These are phyloP conservation scores for Fusarium gaditjirri DNA, from an alignment of 2,329 filamentous ascomycete species.

Conservation along the genomic window DNA sequence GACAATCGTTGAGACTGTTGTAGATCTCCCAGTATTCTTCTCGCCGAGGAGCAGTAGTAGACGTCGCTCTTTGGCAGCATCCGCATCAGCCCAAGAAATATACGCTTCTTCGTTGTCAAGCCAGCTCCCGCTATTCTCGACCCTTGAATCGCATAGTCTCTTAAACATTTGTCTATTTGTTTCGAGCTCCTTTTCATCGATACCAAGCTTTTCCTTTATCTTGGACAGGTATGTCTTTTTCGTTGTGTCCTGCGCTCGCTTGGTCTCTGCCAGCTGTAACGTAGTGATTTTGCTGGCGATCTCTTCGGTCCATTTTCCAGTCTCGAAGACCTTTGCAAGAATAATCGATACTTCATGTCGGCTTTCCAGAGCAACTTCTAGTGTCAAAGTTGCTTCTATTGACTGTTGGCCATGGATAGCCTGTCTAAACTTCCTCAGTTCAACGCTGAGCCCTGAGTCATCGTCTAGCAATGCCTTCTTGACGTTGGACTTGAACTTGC, in stretches of 20 bases:
- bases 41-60: neutral
- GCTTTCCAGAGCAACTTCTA: neutral
- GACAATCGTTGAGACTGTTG: neutral
- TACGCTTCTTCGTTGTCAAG: neutral
- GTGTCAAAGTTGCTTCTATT: neutral
- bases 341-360: neutral
- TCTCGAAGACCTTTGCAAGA: neutral
- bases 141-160: neutral
- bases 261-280: neutral
- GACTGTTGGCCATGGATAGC: neutral
- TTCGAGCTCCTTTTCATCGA: neutral
- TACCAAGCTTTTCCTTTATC: neutral
- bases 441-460: neutral
- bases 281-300: neutral
- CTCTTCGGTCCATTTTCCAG: neutral
- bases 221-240: neutral
- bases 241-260: neutral
- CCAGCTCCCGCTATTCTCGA: neutral
- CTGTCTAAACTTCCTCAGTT: neutral
- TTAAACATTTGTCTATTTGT: neutral
- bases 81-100: neutral
- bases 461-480: neutral
- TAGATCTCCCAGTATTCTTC: neutral
- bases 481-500: neutral
- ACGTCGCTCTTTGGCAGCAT: neutral